phyloP scores from a whole-genome alignment of 805 yeast species.

The Saccharomycopsis fibuligera region DNA sequence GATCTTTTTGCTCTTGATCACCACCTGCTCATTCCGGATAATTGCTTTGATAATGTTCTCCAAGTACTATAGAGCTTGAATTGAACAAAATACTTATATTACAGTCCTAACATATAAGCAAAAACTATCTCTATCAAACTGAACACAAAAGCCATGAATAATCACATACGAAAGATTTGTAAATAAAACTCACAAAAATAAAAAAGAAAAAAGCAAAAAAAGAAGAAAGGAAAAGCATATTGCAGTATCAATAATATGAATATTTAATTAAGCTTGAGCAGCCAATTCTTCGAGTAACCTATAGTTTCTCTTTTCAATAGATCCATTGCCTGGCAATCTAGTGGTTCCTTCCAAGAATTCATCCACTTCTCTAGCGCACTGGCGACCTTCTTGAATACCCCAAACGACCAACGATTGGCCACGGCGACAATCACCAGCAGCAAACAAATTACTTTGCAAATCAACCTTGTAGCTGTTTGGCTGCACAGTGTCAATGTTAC shows the following conservation, averaged over 20 bases:
- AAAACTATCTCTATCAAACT: no score
- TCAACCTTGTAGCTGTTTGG: constrained; percentile 63
- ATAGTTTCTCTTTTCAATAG: constrained; percentile 80
- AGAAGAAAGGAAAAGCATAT: background rate
- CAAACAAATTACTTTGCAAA: constrained; percentile 62
- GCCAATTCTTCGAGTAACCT: constrained; percentile 53
- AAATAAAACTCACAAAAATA: background rate
- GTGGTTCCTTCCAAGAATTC: constrained; percentile 68
- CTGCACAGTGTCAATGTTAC: constrained; percentile 57
- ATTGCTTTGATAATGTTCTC: no score
- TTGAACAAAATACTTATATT: no score
- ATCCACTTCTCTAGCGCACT: constrained; percentile 94
- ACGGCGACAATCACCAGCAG: constrained; percentile 98
- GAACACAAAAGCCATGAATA: no score
- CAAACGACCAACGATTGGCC: constrained; percentile 97
- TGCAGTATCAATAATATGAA: no score
- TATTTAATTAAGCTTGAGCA: constrained; percentile 14
- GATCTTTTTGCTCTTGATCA: no score
- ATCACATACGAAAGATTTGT: background rate
- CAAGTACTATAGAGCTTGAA: no score
- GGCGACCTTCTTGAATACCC: constrained; percentile 99
- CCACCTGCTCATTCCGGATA: no score
- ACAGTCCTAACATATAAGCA: no score
- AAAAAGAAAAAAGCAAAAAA: background rate
- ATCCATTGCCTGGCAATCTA: constrained; percentile 88